phyloP scores from a whole-genome alignment of 177 flowering plant species.

The Tripterygium wilfordii region DNA sequence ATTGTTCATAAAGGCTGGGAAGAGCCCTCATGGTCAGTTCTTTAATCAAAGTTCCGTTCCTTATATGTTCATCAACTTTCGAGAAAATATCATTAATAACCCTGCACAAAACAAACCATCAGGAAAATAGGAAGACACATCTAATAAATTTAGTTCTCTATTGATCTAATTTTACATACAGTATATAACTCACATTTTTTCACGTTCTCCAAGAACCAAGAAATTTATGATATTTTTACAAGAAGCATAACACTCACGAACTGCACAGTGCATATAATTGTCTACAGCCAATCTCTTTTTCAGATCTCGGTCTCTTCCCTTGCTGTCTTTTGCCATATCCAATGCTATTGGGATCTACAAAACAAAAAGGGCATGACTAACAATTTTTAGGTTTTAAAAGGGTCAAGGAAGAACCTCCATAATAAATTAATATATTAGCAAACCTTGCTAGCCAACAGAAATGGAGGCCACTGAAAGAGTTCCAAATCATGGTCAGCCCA shows the following conservation, averaged over 20 bases:
- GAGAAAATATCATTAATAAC: slow-evolving; percentile 55
- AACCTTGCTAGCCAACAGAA: slow-evolving; percentile 97
- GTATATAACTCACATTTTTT: slow-evolving; percentile 42
- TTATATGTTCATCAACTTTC: slow-evolving; percentile 58
- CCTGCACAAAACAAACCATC: slow-evolving; percentile 30
- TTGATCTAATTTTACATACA: background rate
- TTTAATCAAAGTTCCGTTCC: slow-evolving; percentile 28
- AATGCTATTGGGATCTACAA: slow-evolving; percentile 83
- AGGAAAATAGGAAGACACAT: background rate
- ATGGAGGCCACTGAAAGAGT: slow-evolving; percentile 91
- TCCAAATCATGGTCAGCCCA: slow-evolving; percentile 77
- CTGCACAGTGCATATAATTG: slow-evolving; percentile 71
- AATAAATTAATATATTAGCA: slow-evolving; percentile 32
- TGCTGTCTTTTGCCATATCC: slow-evolving; percentile 96
- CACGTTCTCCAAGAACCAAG: slow-evolving; percentile 56
- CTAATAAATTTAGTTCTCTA: background rate
- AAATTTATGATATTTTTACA: slow-evolving; percentile 49
- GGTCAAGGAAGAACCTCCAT: slow-evolving; percentile 32
- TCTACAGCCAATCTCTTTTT: slow-evolving; percentile 58
- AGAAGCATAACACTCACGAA: slow-evolving; percentile 79
- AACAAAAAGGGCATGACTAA: background rate
- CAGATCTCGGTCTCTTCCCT: slow-evolving; percentile 66
- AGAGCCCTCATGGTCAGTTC: slow-evolving; percentile 73
- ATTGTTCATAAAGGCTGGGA: slow-evolving; percentile 56
- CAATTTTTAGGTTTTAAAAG: background rate